Conservation (phyloP, 208 protist genomes). For the Crithidia acanthocephali region DNA sequence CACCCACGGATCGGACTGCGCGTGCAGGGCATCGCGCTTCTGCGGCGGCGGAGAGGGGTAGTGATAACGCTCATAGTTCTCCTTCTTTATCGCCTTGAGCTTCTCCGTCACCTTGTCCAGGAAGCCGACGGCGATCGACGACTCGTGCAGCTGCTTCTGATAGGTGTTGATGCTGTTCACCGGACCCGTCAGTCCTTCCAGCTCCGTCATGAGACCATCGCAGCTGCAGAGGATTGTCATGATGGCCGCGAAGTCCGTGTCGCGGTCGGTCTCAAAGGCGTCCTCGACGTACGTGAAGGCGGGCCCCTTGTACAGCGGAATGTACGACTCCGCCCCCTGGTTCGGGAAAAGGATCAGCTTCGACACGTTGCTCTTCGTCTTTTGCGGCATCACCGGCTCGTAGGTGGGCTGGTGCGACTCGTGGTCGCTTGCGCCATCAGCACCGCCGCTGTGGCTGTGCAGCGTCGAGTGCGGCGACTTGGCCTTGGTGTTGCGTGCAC, state of each 20-base stretch:
- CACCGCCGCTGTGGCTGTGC: neutral
- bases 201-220: constrained; percentile 37
- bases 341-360: constrained; percentile 9
- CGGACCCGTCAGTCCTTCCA: constrained; percentile 21
- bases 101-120: constrained; percentile 39
- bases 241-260: constrained; percentile 44
- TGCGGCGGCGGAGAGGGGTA: constrained; percentile 20
- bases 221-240: constrained; percentile 35
- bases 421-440: neutral
- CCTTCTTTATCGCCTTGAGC: constrained; percentile 2
- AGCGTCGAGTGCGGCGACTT: neutral
- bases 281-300: constrained; percentile 48
- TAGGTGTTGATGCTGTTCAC: constrained; percentile 38
- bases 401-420: constrained; percentile 12
- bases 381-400: constrained; percentile 14
- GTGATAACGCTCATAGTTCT: constrained; percentile 37
- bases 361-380: constrained; percentile 18
- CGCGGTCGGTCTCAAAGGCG: constrained; percentile 25
- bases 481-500: neutral
- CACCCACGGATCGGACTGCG: constrained; percentile 26
- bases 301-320: constrained; percentile 32
- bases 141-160: constrained; percentile 52
- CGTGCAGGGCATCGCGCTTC: constrained; percentile 16
- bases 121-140: constrained; percentile 21
- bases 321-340: constrained; percentile 10